Conservation (phyloP, 2,329 filamentous ascomycete species). For the Beauveria sp. region DNA sequence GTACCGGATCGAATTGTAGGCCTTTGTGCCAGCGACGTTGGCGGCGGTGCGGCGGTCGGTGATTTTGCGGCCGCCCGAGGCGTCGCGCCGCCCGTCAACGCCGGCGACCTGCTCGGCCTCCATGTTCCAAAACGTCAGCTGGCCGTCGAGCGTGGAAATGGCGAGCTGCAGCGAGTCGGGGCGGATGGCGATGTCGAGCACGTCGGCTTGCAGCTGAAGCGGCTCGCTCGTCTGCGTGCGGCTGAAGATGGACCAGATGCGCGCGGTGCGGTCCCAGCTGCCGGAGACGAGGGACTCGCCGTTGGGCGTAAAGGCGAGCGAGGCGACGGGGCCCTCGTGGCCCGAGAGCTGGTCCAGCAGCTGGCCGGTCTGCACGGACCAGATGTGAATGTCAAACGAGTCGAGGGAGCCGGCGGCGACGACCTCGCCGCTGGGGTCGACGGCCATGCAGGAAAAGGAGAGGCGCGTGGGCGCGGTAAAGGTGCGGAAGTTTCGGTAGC, state of each 20-base stretch:
- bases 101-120: slow-evolving; percentile 81
- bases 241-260: slow-evolving; percentile 92
- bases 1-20: slow-evolving; percentile 80
- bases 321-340: slow-evolving; percentile 88
- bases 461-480: slow-evolving; percentile 89
- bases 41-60: slow-evolving; percentile 85
- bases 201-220: slow-evolving; percentile 83
- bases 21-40: slow-evolving; percentile 83
- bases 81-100: slow-evolving; percentile 83
- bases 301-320: slow-evolving; percentile 81
- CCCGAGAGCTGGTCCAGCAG: slow-evolving; percentile 83
- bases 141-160: slow-evolving; percentile 86
- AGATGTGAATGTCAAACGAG: slow-evolving; percentile 95
- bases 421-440: slow-evolving; percentile 95
- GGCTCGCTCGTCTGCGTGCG: slow-evolving; percentile 93
- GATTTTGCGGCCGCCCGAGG: slow-evolving; percentile 83
- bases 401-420: slow-evolving; percentile 92
- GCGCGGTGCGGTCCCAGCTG: slow-evolving; percentile 92
- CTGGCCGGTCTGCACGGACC: slow-evolving; percentile 97
- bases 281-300: slow-evolving; percentile 79
- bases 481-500: slow-evolving; percentile 94
- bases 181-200: slow-evolving; percentile 76
- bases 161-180: slow-evolving; percentile 89
- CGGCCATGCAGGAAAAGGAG: slow-evolving; percentile 87
- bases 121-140: slow-evolving; percentile 91